Conservation (phyloP, 805 yeast species). For the Ogataea sp. region DNA sequence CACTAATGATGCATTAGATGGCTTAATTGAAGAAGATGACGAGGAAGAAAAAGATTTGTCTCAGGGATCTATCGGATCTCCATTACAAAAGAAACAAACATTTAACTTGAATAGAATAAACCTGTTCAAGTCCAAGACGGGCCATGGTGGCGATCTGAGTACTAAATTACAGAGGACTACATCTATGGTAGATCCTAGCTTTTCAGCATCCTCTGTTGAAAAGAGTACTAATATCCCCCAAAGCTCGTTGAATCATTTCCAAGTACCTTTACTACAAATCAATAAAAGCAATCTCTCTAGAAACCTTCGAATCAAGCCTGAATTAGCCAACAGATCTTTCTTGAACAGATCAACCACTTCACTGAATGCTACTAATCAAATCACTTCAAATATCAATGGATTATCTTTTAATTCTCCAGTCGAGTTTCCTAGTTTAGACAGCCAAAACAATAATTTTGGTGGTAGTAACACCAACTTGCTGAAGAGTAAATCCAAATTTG, state of each 20-base stretch:
- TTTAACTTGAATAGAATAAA: conserved; percentile 4
- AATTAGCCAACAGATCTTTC: background rate
- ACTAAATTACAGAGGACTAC: conserved; percentile 19
- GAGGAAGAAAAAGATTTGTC: conserved; percentile 4
- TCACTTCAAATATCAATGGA: conserved; percentile 17
- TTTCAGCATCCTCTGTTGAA: no score
- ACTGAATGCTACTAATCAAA: conserved; percentile 10
- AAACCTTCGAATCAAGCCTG: background rate
- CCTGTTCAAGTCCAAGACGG: background rate
- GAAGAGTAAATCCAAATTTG: no score
- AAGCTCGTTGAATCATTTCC: conserved; percentile 1
- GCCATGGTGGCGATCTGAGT: conserved; percentile 6
- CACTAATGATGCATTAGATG: no score
- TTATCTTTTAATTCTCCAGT: conserved; percentile 8
- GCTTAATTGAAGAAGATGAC: conserved; percentile 1
- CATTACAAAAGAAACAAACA: conserved; percentile 24
- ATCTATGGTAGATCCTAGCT: conserved; percentile 9
- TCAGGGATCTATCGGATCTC: conserved; percentile 26
- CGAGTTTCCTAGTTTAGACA: background rate
- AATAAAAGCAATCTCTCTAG: no score
- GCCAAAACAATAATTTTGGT: no score
- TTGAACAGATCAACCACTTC: background rate
- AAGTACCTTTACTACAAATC: background rate
- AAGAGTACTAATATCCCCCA: background rate
- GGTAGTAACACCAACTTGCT: no score